Conservation (phyloP, 1,284 basidiomycete genomes). For the Boletellus deceptivus region DNA sequence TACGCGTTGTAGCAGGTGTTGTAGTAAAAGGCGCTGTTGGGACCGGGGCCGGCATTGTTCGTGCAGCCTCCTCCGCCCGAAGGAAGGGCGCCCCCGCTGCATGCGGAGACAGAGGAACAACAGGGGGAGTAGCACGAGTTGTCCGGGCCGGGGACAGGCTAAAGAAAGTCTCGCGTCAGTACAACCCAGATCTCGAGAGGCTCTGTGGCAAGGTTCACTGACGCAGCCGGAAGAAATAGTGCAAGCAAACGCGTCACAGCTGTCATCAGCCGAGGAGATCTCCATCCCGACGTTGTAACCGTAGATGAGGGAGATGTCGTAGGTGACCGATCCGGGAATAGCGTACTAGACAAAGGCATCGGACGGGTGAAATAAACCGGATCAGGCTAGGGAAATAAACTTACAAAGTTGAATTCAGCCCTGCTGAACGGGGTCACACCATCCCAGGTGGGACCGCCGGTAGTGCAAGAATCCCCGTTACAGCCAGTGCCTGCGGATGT, state of each 20-base stretch:
- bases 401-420: slow-evolving; percentile 29
- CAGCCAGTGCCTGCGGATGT: slow-evolving; percentile 32
- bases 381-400: background rate
- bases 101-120: slow-evolving; percentile 22
- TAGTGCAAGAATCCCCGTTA: slow-evolving; percentile 27
- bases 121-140: slow-evolving; percentile 27
- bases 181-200: background rate
- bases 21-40: slow-evolving; percentile 24
- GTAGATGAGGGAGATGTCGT: slow-evolving; percentile 38
- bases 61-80: slow-evolving; percentile 23
- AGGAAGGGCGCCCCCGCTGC: slow-evolving; percentile 24
- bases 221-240: slow-evolving; percentile 8
- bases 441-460: slow-evolving; percentile 27
- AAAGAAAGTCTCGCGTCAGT: slow-evolving; percentile 6
- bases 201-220: slow-evolving; percentile 8
- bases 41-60: slow-evolving; percentile 23
- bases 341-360: slow-evolving; percentile 17
- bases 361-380: background rate
- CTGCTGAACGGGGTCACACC: slow-evolving; percentile 28
- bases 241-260: slow-evolving; percentile 28
- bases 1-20: slow-evolving; percentile 25
- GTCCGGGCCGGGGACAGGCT: slow-evolving; percentile 26
- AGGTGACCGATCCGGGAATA: slow-evolving; percentile 34
- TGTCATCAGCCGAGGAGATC: slow-evolving; percentile 30
- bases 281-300: slow-evolving; percentile 39